These are phyloP conservation scores for Secale cereale DNA, from an alignment of 176 grass and related monocot species.

Conservation along the genomic window DNA sequence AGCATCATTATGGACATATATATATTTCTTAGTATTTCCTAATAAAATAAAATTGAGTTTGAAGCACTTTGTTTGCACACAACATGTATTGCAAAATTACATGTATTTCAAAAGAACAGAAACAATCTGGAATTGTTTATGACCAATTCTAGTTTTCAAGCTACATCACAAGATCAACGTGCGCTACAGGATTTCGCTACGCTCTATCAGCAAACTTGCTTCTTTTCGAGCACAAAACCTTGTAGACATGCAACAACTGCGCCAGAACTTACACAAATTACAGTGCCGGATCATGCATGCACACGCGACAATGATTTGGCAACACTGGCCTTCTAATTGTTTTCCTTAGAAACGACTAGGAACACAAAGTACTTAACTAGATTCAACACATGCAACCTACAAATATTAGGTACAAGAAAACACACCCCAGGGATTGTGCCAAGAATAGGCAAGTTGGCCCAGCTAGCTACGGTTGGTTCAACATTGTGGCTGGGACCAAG, in stretches of 20 bases:
- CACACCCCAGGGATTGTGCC: background rate
- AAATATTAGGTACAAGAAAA: background rate
- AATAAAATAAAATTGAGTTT: background rate
- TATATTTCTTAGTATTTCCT: background rate
- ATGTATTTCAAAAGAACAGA: background rate
- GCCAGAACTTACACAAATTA: background rate
- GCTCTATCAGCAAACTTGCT: background rate
- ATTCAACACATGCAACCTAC: background rate
- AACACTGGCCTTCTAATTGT: background rate
- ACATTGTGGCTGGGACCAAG: background rate
- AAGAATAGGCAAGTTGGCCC: background rate
- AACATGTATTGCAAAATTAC: background rate
- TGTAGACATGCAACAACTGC: background rate
- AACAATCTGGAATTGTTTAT: background rate
- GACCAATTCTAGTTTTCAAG: background rate
- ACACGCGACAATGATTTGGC: background rate
- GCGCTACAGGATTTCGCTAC: background rate
- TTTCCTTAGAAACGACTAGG: background rate
- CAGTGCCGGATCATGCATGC: background rate
- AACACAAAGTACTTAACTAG: background rate
- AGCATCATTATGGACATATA: background rate
- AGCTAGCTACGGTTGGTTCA: background rate
- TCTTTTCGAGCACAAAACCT: background rate
- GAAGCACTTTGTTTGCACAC: background rate
- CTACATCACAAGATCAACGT: background rate